These are phyloP conservation scores for Jackrogersella multiformis DNA, from an alignment of 495 filamentous ascomycete species.

Conservation along the genomic window DNA sequence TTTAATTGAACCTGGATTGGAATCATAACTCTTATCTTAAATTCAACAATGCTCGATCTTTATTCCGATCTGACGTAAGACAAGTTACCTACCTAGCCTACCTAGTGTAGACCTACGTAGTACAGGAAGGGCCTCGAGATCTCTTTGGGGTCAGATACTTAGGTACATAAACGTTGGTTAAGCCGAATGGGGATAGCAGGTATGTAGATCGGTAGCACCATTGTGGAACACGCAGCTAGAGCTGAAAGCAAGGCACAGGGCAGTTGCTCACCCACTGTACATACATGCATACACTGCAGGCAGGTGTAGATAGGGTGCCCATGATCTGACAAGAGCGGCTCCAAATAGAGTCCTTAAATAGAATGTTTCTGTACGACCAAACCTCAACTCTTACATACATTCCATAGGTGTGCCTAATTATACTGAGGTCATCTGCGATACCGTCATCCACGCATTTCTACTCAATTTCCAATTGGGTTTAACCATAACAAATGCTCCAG, in stretches of 20 bases:
- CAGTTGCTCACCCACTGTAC: too few species aligned
- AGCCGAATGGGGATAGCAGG: neutral
- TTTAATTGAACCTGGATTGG: too few species aligned
- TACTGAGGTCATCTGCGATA: neutral
- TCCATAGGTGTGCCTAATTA: neutral
- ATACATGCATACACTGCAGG: too few species aligned
- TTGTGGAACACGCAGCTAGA: neutral
- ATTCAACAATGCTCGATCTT: neutral
- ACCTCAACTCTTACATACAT: too few species aligned
- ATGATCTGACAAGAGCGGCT: neutral
- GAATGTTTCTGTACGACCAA: too few species aligned
- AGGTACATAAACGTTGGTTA: neutral
- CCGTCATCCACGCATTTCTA: neutral
- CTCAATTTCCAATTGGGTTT: too few species aligned
- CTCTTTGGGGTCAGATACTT: neutral
- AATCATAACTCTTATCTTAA: neutral
- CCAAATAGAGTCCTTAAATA: neutral
- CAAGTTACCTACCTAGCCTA: too few species aligned
- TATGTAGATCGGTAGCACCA: neutral
- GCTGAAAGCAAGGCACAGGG: conserved; percentile 9
- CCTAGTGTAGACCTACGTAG: too few species aligned
- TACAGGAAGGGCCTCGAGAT: neutral
- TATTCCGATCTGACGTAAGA: conserved; percentile 10
- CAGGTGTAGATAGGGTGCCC: too few species aligned
- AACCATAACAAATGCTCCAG: too few species aligned